Percentiles rank a stretch among this genome's conserved stretches.
Conservation (phyloP, 2,329 filamentous ascomycete species). For the Elsinoe perseae region DNA sequence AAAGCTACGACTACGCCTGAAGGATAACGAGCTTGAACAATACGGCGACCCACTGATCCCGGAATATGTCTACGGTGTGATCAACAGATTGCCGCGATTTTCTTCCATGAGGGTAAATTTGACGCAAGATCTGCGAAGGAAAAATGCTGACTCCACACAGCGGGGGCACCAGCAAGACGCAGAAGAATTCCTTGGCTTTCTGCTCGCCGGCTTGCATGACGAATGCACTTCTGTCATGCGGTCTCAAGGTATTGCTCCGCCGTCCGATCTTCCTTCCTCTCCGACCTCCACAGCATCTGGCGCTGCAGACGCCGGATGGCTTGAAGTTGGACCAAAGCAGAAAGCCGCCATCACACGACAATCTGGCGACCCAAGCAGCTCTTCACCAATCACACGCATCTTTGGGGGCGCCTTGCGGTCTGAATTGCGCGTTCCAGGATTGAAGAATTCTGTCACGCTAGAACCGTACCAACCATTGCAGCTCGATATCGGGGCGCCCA, state of each 20-base stretch:
- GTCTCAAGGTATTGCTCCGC: constrained; percentile 24
- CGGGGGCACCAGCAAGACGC: constrained; percentile 96
- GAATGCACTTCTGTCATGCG: constrained; percentile 77
- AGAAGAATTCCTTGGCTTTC: constrained; percentile 89
- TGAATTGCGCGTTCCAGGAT: constrained; percentile 75
- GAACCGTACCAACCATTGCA: constrained; percentile 93
- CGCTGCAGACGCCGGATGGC: constrained; percentile 60
- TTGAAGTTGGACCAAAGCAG: constrained; percentile 90
- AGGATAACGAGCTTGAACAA: constrained; percentile 75
- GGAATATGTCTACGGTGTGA: constrained; percentile 91
- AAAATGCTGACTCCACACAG: constrained; percentile 38
- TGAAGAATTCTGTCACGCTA: constrained; percentile 83
- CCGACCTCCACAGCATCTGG: constrained; percentile 37
- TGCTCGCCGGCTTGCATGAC: constrained; percentile 86
- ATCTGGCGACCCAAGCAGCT: constrained; percentile 51
- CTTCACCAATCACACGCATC: constrained; percentile 84
- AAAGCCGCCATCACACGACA: constrained; percentile 78
- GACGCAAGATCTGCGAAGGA: neutral
- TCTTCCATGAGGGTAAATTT: constrained; percentile 75
- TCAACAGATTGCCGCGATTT: constrained; percentile 78
- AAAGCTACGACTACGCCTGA: constrained; percentile 64
- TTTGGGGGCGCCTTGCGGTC: constrained; percentile 89
- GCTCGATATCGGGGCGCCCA: constrained; percentile 80
- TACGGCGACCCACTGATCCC: constrained; percentile 88
- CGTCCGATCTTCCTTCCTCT: constrained; percentile 29